Conservation (phyloP, 345 rosid species). For the Trapa bicornis region DNA sequence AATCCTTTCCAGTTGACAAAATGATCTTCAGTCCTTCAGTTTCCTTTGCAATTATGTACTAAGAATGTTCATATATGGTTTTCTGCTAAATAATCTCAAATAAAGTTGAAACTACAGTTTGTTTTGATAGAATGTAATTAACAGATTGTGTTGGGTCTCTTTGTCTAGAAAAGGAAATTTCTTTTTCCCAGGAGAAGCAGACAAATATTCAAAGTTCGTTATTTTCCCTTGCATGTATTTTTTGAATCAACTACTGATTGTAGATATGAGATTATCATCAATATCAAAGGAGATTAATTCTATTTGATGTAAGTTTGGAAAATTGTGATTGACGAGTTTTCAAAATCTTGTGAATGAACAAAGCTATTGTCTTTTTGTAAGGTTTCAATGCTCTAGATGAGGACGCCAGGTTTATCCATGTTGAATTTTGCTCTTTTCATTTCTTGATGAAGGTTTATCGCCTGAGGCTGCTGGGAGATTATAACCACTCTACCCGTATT, state of each 20-base stretch:
- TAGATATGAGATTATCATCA: not conserved
- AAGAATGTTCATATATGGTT: not conserved
- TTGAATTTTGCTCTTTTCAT: not conserved
- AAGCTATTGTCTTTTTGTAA: not conserved
- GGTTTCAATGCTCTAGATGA: not conserved
- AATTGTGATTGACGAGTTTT: not conserved
- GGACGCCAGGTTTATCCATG: not conserved
- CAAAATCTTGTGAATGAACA: not conserved
- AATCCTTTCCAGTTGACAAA: not conserved
- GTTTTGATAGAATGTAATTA: not conserved
- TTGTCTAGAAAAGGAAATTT: not conserved
- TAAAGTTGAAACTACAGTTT: not conserved
- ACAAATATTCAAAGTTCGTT: no score
- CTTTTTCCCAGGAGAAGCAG: not conserved
- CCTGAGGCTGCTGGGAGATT: conserved; percentile 34
- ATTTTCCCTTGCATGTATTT: no score
- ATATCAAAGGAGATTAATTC: not conserved
- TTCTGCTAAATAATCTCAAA: not conserved
- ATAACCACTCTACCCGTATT: conserved; percentile 32
- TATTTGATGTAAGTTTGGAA: not conserved
- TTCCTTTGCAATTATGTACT: no score
- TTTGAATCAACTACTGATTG: not conserved
- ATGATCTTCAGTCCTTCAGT: not conserved
- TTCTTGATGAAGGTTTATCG: conserved; percentile 23
- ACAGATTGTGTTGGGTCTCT: not conserved